These are phyloP conservation scores for Blepharisma japonicum DNA, from an alignment of 73 alveolate species.

Conservation along the genomic window DNA sequence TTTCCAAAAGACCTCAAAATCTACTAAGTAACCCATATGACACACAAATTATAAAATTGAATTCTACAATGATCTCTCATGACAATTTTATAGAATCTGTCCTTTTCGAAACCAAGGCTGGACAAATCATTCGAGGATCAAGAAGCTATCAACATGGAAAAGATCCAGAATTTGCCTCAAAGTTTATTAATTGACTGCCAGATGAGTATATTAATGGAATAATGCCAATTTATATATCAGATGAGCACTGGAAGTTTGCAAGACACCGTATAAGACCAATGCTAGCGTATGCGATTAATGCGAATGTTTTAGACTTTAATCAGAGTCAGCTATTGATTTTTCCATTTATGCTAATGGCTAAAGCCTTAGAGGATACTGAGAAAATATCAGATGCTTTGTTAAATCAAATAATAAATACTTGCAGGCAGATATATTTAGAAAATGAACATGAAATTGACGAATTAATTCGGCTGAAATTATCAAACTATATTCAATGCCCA, in stretches of 20 bases:
- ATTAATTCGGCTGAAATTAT: no score
- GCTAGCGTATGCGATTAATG: background rate
- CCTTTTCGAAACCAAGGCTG: background rate
- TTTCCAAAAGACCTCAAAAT: background rate
- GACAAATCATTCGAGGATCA: background rate
- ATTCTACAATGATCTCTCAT: background rate
- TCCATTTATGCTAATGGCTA: background rate
- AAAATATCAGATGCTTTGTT: no score
- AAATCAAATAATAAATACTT: no score
- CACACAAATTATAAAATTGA: no score
- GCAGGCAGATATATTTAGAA: no score
- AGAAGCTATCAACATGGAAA: background rate
- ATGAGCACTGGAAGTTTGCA: background rate
- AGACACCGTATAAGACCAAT: background rate
- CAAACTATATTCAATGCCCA: no score
- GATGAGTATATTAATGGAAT: background rate
- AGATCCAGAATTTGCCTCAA: background rate
- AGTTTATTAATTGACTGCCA: background rate
- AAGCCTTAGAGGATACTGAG: no score
- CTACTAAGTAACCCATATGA: background rate
- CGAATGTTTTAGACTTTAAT: background rate
- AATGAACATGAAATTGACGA: no score
- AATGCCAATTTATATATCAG: background rate
- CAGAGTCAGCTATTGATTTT: background rate
- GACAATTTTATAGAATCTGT: background rate